Evolutionary conservation across 805 yeast genomes (phyloP), one percentile per base, ranked within the genome.

Genomic region (Pichia phayaonensis): DNA sequence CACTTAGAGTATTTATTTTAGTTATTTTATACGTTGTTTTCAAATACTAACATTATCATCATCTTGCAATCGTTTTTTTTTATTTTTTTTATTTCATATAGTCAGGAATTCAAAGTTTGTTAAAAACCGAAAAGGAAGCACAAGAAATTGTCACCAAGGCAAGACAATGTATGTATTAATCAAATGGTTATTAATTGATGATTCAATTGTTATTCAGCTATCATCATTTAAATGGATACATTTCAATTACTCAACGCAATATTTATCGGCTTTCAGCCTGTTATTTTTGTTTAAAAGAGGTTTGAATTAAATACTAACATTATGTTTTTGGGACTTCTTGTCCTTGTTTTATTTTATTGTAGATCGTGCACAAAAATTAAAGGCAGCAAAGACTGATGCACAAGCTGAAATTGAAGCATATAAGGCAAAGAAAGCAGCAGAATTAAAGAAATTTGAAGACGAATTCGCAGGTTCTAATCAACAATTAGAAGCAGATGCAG

Each of bases 351-450:
- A 15, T 44, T 15, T 15, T n/a, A 18, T 18, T 39, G 53, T 43
- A 75, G 80, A 84, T 73, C 88, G 96, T 70, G 78, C 94, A 41
- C 84, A 80, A 59, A 86, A 90, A 58, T 77, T 94, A 67, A 94
- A 92, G 79, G 90, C 94, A 44, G 96, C 98, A 48, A 92, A 90
- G 74, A 72, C 84, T 23, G 98, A 94, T 67, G 99, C 99, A 38
- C 85, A 89, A 56, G 72, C 75, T 50, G 99, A 94, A 70, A 88
- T 94, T 61, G 86, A 83, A 57, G 83, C 81, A 50, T 94, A 94
- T 79, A 90, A 87, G 75, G 67, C 75, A 46, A 79, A 82, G 66
- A 92, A 90, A 74, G 97, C 90, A 56, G 72, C 71, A 45, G 97
- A 92, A 70, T 80, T 92, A 70, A 77, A 79, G 64, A 72, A 79